Evolutionary conservation across 768 basidiomycete genomes (phyloP), one percentile per base, ranked within the genome.

Genomic region (Lactarius evosmus): DNA sequence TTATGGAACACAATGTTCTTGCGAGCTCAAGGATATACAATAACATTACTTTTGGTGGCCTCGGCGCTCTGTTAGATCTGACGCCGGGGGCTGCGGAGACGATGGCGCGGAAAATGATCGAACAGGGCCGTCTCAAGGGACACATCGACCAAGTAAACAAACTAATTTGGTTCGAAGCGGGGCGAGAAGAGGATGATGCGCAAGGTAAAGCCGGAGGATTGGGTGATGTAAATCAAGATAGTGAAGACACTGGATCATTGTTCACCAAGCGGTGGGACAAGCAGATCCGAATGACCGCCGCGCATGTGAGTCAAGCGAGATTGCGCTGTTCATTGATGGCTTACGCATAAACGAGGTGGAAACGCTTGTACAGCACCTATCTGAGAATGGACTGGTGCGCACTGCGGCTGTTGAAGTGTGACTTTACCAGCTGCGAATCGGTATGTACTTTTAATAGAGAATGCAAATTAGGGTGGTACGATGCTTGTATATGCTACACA

Each of bases 71-170:
- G 17, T 81, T 99, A 53, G 92, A 94, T 72, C 78, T 98, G 67
- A 89, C 92, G 4, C 90, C 96, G 16, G 89, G 89, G 30, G 94
- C 93, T 17, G 96, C 96, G 19, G 97, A 99, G 76, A 93, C 88
- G 0, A 98, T 98, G 90, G 95, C 96, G 11, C 84, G 96, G 58
- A 92, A 91, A 73, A 99, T 99, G 97, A 97, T 99, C 56, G 95
- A 98, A 72, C 97, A 99, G 76, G 91, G 93, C 9, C 88, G 97
- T 60, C 77, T 98, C 65, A 87, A 91, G 66, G 97, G 91, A 30
- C 88, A 87, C 62, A 96, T 99, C 62, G 97, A 99, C 73, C 97
- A 99, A 73, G 94, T 98, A 16, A 93, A 96, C 63, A 88, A 85
- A 68, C 81, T 98, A 53, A 96, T 99, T 66, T 91, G 89, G 82